These are phyloP conservation scores for Bidens hawaiensis DNA, from an alignment of 140 eudicot species.

Conservation along the genomic window DNA sequence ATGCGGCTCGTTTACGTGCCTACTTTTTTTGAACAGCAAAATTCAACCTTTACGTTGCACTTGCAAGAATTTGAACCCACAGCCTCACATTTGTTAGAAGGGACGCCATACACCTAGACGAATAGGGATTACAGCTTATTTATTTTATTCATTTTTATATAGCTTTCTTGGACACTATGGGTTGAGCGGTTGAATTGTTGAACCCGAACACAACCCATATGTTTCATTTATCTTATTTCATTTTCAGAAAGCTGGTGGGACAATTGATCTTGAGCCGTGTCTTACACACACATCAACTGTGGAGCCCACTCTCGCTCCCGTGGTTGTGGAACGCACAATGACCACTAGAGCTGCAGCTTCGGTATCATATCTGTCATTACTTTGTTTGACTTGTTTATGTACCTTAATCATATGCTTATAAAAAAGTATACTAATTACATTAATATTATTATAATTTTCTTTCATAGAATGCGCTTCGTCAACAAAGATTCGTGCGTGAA, in stretches of 20 bases:
- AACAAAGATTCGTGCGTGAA: slow-evolving; percentile 93
- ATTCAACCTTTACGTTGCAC: too few species aligned
- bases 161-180: not conserved
- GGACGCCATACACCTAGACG: too few species aligned
- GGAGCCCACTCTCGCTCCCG: slow-evolving; percentile 99
- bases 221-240: not conserved
- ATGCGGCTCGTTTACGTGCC: too few species aligned
- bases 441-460: not conserved
- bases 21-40: too few species aligned
- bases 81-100: too few species aligned
- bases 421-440: not conserved
- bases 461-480: slow-evolving; percentile 81
- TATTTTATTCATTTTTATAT: too few species aligned
- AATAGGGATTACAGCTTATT: too few species aligned
- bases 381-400: not conserved
- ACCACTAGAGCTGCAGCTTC: slow-evolving; percentile 98
- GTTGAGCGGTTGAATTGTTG: not conserved
- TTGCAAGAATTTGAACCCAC: too few species aligned
- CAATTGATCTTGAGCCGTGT: slow-evolving; percentile 82
- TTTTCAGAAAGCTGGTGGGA: slow-evolving; percentile 89
- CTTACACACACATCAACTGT: slow-evolving; percentile 85
- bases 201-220: not conserved
- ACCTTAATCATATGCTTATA: not conserved
- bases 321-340: slow-evolving; percentile 94
- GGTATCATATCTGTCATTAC: slow-evolving; percentile 36